These are phyloP conservation scores for Tanacetum coccineum DNA, from an alignment of 129 eudicot genomes.

Conservation along the genomic window DNA sequence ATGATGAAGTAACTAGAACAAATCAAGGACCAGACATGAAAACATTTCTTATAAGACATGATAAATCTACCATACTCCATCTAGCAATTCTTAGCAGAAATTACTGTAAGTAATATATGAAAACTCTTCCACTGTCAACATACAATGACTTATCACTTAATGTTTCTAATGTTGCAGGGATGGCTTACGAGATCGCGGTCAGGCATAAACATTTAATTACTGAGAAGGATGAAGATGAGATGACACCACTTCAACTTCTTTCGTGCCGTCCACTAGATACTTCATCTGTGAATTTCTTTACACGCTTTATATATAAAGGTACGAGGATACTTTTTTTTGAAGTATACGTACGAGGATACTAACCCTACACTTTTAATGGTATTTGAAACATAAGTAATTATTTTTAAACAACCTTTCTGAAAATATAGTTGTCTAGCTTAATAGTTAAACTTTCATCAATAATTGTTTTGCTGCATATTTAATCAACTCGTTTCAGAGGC, in stretches of 20 bases:
- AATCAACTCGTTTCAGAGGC: no score
- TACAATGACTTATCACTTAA: conserved; percentile 1
- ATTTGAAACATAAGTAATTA: neutral
- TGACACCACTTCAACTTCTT: conserved; percentile 46
- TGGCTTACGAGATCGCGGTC: conserved; percentile 32
- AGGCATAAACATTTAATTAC: conserved; percentile 22
- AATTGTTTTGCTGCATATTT: no score
- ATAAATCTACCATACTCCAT: conserved; percentile 35
- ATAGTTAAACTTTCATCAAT: no score
- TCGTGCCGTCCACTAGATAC: conserved; percentile 27
- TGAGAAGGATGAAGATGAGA: conserved; percentile 33
- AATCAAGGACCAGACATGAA: conserved; percentile 3
- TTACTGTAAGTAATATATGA: conserved; percentile 37
- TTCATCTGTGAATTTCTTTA: neutral
- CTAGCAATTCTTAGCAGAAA: conserved; percentile 21
- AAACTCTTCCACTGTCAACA: neutral
- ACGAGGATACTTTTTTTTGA: conserved; percentile 25
- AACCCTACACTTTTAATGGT: neutral
- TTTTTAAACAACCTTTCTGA: no score
- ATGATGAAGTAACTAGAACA: conserved; percentile 11
- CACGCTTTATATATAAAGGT: conserved; percentile 21
- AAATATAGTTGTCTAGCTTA: no score
- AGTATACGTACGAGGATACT: no score
- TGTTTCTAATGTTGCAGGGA: conserved; percentile 21
- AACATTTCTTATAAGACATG: conserved; percentile 18